Conservation (phyloP, 2,329 filamentous ascomycete species). For the Ascochyta clinopodiicola region DNA sequence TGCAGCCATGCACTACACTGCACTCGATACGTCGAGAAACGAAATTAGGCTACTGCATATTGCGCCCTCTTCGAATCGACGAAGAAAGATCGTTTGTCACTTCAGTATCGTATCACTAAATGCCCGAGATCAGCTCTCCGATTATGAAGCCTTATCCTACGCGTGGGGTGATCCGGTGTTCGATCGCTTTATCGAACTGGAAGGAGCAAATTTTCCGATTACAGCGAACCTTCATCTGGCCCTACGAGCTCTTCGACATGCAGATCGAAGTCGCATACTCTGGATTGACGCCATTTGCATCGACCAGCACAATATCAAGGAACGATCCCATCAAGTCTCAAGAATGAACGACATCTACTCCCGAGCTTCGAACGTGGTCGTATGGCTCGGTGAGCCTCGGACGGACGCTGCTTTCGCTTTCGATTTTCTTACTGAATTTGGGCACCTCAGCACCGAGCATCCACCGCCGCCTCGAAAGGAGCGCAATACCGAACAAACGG, state of each 20-base stretch:
- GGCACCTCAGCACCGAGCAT: background rate
- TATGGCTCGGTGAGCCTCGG: constrained; percentile 10
- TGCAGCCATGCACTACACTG: constrained; percentile 10
- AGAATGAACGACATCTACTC: constrained; percentile 15
- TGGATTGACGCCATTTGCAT: constrained; percentile 23
- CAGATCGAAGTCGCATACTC: constrained; percentile 2
- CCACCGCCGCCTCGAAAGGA: background rate
- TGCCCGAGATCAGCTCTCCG: background rate
- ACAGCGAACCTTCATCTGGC: constrained; percentile 11
- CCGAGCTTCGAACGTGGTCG: background rate
- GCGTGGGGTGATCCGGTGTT: constrained; percentile 5
- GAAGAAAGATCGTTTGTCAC: background rate
- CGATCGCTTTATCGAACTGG: background rate
- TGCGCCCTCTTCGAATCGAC: constrained; percentile 1
- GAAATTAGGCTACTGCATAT: constrained; percentile 8
- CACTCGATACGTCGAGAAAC: constrained; percentile 2
- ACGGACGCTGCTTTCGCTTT: constrained; percentile 7
- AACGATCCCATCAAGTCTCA: constrained; percentile 12
- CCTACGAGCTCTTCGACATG: constrained; percentile 9
- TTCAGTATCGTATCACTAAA: constrained; percentile 2
- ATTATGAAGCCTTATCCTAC: constrained; percentile 10
- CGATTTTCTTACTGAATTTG: constrained; percentile 4
- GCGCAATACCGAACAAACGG: constrained; percentile 1
- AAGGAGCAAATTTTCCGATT: constrained; percentile 1
- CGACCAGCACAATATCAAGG: constrained; percentile 13